Conservation (phyloP, 371 early-diverging fungal species). For the Basidiobolus meristosporus region DNA sequence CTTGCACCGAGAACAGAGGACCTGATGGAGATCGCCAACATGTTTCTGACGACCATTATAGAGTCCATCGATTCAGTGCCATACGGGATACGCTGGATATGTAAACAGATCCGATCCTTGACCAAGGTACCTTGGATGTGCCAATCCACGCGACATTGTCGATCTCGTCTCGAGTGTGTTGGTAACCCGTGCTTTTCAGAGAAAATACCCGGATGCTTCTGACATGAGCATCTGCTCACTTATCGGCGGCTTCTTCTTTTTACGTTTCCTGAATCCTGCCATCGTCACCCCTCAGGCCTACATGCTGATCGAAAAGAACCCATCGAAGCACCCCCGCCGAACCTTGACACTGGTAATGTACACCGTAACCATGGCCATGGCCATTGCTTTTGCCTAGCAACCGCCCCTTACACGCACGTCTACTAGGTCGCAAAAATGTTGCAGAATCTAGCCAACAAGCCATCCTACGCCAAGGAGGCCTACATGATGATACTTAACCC, state of each 20-base stretch:
- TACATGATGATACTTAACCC: conserved; percentile 81
- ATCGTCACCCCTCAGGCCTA: conserved; percentile 89
- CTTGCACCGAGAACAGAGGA: conserved; percentile 64
- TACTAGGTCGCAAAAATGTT: conserved; percentile 67
- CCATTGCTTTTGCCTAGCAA: too few relatives aligned
- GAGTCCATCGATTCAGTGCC: conserved; percentile 64
- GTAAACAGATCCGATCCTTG: conserved; percentile 85
- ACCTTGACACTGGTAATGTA: conserved; percentile 63
- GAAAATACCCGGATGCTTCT: conserved; percentile 75
- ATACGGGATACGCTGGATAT: conserved; percentile 96
- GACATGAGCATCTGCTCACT: conserved; percentile 78
- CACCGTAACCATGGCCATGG: not conserved
- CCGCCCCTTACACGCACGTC: conserved; percentile 1
- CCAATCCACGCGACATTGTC: not conserved
- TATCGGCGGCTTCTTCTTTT: conserved; percentile 92
- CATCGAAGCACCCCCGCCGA: conserved; percentile 60
- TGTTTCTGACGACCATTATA: conserved; percentile 68
- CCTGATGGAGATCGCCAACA: conserved; percentile 68
- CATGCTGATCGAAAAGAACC: conserved; percentile 75
- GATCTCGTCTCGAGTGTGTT: not conserved
- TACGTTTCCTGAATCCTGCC: conserved; percentile 93
- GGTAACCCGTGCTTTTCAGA: conserved; percentile 9
- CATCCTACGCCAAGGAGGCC: conserved; percentile 78
- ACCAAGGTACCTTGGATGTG: conserved; percentile 37
- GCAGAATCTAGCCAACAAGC: conserved; percentile 85